phyloP scores from a whole-genome alignment of 495 filamentous ascomycete species.

The Platismatia glauca region DNA sequence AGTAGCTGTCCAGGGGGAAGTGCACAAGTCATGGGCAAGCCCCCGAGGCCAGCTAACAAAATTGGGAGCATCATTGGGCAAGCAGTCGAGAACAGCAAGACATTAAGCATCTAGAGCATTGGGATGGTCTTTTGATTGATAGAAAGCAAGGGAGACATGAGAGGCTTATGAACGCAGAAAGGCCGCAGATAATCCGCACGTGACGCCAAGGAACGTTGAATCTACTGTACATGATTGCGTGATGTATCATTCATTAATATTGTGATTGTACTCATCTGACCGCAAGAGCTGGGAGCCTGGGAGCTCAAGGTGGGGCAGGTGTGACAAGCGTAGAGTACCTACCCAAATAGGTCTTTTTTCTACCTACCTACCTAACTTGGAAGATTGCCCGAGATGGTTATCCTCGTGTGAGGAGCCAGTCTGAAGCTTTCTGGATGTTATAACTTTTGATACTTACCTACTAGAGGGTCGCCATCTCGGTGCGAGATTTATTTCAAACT shows the following conservation, averaged over 20 bases:
- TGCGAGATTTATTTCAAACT: no score
- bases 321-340: background rate
- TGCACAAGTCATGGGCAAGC: conserved; percentile 5
- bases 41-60: background rate
- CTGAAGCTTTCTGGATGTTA: no score
- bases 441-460: no score
- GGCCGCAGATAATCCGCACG: background rate
- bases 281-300: background rate
- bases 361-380: background rate
- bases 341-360: background rate
- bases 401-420: background rate
- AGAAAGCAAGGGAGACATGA: background rate
- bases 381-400: background rate
- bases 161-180: background rate
- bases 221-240: background rate
- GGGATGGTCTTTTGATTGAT: background rate
- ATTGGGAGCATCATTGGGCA: background rate
- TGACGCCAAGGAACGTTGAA: background rate
- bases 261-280: background rate
- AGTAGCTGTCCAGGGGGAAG: conserved; percentile 3
- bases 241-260: no score
- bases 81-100: background rate
- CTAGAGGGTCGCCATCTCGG: no score
- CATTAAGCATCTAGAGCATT: background rate
- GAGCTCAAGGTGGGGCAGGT: background rate